Percentiles rank a stretch among this genome's conserved stretches.
Conservation (phyloP, 305 asterid genomes). For the Rubia balearica region DNA sequence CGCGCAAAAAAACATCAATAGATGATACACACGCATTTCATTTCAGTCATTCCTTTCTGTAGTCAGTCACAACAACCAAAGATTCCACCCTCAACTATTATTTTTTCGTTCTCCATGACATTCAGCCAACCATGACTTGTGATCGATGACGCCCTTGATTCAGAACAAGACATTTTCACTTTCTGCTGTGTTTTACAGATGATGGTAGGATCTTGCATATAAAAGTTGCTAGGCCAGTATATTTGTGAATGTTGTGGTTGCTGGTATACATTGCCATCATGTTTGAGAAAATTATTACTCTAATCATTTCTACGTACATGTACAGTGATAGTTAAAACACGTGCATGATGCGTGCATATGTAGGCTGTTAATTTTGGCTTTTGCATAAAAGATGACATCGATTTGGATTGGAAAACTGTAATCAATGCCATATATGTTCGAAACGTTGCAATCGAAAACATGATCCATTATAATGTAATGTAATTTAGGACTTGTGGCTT, state of each 20-base stretch:
- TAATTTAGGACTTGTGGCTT: no score
- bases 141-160: neutral
- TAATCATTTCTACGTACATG: no score
- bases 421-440: no score
- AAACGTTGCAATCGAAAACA: no score
- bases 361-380: no score
- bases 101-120: neutral
- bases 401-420: neutral
- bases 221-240: conserved; percentile 34
- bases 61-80: conserved; percentile 15
- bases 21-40: conserved; percentile 16
- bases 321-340: no score
- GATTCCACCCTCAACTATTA: conserved; percentile 7
- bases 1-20: conserved; percentile 1
- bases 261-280: conserved; percentile 22
- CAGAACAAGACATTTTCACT: conserved; percentile 1
- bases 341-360: no score
- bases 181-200: conserved; percentile 16
- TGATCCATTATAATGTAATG: no score
- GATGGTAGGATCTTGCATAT: conserved; percentile 1
- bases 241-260: conserved; percentile 32
- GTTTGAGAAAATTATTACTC: neutral
- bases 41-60: conserved; percentile 2
- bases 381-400: neutral
- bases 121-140: neutral